Percentiles rank a stretch among this genome's conserved stretches.
phyloP scores from a whole-genome alignment of 176 grass and related monocot species.

The Metroxylon sagu region DNA sequence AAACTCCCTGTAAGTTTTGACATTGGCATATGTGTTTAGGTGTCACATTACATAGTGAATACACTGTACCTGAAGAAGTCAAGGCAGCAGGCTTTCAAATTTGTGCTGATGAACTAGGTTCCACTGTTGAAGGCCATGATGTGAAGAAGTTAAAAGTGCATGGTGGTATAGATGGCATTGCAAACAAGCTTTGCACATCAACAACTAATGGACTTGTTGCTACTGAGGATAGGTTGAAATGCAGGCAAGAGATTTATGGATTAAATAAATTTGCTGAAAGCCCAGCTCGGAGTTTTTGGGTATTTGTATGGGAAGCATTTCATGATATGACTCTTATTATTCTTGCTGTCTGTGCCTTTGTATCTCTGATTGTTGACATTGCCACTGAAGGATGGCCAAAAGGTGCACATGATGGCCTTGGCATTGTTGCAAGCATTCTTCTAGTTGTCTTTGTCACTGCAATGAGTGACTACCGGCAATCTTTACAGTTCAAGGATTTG shows the following conservation, averaged over 20 bases:
- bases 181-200: constrained; percentile 57
- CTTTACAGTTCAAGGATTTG: constrained; percentile 95
- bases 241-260: constrained; percentile 69
- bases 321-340: constrained; percentile 89
- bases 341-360: constrained; percentile 68
- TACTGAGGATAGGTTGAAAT: constrained; percentile 42
- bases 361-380: constrained; percentile 82
- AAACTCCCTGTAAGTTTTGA: background rate
- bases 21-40: constrained; percentile 22
- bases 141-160: constrained; percentile 66
- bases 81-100: constrained; percentile 70
- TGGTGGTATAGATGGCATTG: constrained; percentile 50
- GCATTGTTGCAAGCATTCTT: constrained; percentile 92
- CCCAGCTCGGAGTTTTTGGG: constrained; percentile 75
- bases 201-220: constrained; percentile 34
- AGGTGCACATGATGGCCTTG: constrained; percentile 88
- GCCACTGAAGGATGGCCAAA: constrained; percentile 87
- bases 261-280: constrained; percentile 88
- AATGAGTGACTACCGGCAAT: constrained; percentile 86
- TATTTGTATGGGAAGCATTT: constrained; percentile 91
- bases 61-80: constrained; percentile 61
- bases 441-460: constrained; percentile 93
- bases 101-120: constrained; percentile 66
- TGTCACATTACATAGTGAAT: constrained; percentile 45
- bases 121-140: constrained; percentile 83